Evolutionary conservation across 306 rosid species (phyloP).

Genomic region (Benincasa hispida): DNA sequence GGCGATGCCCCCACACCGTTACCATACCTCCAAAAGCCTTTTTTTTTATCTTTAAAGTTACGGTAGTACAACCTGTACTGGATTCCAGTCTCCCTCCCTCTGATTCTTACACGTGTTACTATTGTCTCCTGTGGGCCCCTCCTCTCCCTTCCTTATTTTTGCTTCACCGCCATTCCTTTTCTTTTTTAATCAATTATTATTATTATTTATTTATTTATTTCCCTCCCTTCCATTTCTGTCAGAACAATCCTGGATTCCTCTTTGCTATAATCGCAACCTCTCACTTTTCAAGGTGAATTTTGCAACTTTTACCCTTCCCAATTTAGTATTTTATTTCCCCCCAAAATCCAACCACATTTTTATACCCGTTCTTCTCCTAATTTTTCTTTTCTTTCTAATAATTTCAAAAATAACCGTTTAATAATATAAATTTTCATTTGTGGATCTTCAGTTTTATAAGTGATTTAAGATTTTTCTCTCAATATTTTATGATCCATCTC

Average conservation of each 20-base stretch:
- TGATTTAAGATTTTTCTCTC: no score
- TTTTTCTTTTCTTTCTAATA: no score
- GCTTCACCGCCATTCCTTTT: not conserved
- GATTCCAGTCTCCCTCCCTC: constrained; percentile 7
- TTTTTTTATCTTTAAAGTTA: not conserved
- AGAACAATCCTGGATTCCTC: constrained; percentile 5
- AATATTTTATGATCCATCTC: no score
- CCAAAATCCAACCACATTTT: not conserved
- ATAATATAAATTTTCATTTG: no score
- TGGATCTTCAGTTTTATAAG: no score
- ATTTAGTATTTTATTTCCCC: not conserved
- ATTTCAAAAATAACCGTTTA: no score
- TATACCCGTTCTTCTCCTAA: no score
- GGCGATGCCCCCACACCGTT: not conserved
- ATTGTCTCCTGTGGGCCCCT: not conserved
- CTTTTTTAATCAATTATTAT: not conserved
- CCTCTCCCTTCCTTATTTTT: not conserved
- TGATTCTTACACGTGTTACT: constrained; percentile 8
- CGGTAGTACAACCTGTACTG: constrained; percentile 12
- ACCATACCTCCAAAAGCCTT: not conserved
- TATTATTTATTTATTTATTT: not conserved
- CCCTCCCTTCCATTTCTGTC: not conserved
- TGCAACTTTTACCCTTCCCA: not conserved
- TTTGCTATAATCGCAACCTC: not conserved
- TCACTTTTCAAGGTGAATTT: not conserved